These are phyloP conservation scores for Forsythia viridissima DNA, from an alignment of 257 asterid genomes.

Conservation along the genomic window DNA sequence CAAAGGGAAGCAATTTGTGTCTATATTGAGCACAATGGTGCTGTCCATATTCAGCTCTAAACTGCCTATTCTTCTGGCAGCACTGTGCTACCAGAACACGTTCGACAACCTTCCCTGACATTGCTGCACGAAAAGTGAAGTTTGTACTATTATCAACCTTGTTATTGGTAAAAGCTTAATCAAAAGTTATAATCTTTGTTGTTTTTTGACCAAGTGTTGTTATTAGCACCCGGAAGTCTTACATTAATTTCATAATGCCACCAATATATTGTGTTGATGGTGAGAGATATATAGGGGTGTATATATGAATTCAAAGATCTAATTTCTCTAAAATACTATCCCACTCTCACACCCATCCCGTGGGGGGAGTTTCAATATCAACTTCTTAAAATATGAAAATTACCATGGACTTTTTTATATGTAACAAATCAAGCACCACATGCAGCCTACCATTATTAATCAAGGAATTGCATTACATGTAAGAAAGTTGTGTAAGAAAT, in stretches of 20 bases:
- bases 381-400: slow-evolving; percentile 11
- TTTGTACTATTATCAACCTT: slow-evolving; percentile 50
- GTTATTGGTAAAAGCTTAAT: slow-evolving; percentile 34
- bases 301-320: background rate
- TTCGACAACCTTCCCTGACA: slow-evolving; percentile 89
- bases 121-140: slow-evolving; percentile 83
- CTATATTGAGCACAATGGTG: slow-evolving; percentile 64
- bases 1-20: slow-evolving; percentile 58
- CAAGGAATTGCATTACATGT: background rate
- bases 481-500: background rate
- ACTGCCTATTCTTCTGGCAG: slow-evolving; percentile 95
- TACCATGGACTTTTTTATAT: background rate
- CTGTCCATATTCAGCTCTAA: slow-evolving; percentile 64
- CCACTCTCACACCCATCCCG: slow-evolving; percentile 9
- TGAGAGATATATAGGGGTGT: background rate
- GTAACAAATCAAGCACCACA: background rate
- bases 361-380: background rate
- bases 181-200: slow-evolving; percentile 21
- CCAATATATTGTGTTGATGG: background rate
- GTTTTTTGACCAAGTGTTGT: slow-evolving; percentile 17
- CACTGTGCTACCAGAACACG: slow-evolving; percentile 87
- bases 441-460: background rate
- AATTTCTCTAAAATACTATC: background rate
- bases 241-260: slow-evolving; percentile 14
- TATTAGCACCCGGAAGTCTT: slow-evolving; percentile 3